These are phyloP conservation scores for Halenospora varia DNA, from an alignment of 495 filamentous ascomycete species.

Conservation along the genomic window DNA sequence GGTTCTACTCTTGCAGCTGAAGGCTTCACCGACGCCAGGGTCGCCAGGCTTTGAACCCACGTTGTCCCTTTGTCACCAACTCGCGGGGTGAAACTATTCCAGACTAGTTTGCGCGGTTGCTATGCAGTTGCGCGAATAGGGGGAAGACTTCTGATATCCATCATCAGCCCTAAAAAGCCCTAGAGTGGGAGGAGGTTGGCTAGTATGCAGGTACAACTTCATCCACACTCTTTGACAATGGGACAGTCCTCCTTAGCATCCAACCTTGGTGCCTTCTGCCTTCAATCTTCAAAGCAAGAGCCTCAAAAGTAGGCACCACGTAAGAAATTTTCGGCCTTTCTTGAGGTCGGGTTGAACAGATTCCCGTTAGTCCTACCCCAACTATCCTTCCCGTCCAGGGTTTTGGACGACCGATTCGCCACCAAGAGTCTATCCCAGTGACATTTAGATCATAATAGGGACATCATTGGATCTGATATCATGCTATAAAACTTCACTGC, in stretches of 20 bases:
- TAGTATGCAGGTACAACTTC: not conserved
- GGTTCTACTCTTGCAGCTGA: not conserved
- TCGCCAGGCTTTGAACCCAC: not conserved
- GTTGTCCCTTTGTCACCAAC: not conserved
- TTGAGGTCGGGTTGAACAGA: not conserved
- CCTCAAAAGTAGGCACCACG: conserved; percentile 15
- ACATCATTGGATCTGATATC: conserved; percentile 1
- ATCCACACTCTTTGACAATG: not conserved
- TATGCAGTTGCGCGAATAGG: too few relatives aligned
- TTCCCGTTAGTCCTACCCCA: conserved; percentile 4
- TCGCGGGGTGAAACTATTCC: not conserved
- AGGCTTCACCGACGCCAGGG: not conserved
- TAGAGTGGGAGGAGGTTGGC: not conserved
- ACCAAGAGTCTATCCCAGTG: conserved; percentile 12
- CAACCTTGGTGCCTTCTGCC: too few relatives aligned
- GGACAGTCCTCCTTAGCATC: not conserved
- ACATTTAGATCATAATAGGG: conserved; percentile 5
- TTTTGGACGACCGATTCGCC: conserved; percentile 20
- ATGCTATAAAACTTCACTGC: conserved; percentile 13
- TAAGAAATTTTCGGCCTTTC: not conserved
- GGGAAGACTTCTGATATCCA: not conserved
- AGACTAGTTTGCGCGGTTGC: not conserved
- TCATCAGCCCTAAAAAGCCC: not conserved
- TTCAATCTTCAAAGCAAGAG: too few relatives aligned
- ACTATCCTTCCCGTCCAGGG: conserved; percentile 2